Conservation (phyloP, 495 filamentous ascomycete genomes). For the Cercophora sp. region DNA sequence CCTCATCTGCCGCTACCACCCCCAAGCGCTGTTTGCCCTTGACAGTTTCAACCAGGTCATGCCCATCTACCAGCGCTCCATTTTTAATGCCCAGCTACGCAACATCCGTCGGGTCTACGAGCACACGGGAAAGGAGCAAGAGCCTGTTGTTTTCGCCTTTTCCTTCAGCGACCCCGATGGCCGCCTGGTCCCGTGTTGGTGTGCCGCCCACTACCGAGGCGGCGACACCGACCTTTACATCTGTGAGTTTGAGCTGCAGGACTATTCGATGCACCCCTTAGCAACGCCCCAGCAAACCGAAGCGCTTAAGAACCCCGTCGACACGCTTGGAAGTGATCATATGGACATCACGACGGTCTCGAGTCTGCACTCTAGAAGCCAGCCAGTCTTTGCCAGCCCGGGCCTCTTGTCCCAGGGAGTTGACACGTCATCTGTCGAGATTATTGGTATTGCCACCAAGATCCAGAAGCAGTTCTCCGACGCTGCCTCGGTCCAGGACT, state of each 20-base stretch:
- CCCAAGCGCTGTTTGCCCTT: conserved; percentile 15
- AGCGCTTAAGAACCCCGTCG: conserved; percentile 8
- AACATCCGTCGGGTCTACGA: conserved; percentile 11
- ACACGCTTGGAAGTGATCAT: conserved; percentile 24
- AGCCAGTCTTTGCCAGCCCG: conserved; percentile 13
- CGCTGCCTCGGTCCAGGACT: conserved; percentile 2
- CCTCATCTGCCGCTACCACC: conserved; percentile 17
- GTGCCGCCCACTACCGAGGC: conserved; percentile 23
- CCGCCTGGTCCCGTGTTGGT: conserved; percentile 22
- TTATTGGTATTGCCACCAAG: conserved; percentile 20
- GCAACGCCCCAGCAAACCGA: conserved; percentile 2
- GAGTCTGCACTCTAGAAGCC: conserved; percentile 19
- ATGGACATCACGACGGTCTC: conserved; percentile 23
- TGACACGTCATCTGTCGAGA: conserved; percentile 15
- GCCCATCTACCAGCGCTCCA: conserved; percentile 18
- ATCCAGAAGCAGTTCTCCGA: conserved; percentile 22
- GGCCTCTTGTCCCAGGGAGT: conserved; percentile 3
- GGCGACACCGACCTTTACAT: conserved; percentile 17
- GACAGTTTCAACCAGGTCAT: conserved; percentile 20
- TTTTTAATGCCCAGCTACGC: conserved; percentile 19
- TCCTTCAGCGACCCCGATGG: conserved; percentile 22
- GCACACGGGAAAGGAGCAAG: conserved; percentile 10
- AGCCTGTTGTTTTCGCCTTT: conserved; percentile 23
- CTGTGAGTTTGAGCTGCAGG: conserved; percentile 28
- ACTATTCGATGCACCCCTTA: conserved; percentile 20